Conservation (phyloP, 257 asterid species). For the Echites panduratus region DNA sequence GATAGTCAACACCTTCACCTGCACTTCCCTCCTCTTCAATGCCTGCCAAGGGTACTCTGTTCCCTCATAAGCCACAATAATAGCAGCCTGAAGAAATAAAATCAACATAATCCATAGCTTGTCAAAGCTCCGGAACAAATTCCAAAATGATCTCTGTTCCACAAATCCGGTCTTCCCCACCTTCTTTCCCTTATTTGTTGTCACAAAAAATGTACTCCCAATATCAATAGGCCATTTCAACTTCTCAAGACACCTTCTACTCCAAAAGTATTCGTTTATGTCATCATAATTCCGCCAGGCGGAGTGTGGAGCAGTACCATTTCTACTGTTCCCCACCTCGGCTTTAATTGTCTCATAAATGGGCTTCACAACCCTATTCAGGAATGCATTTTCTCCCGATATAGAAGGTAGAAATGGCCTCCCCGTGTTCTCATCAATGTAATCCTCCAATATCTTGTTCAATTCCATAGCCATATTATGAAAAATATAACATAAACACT, state of each 20-base stretch:
- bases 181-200: conserved; percentile 69
- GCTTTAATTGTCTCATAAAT: conserved; percentile 70
- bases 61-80: conserved; percentile 83
- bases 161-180: conserved; percentile 98
- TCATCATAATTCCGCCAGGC: conserved; percentile 98
- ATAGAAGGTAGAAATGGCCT: conserved; percentile 79
- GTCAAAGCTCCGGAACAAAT: conserved; percentile 85
- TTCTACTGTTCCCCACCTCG: conserved; percentile 78
- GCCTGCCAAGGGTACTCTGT: conserved; percentile 77
- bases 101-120: conserved; percentile 90
- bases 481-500: conserved; percentile 72
- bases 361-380: conserved; percentile 70
- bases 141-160: conserved; percentile 95
- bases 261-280: conserved; percentile 95
- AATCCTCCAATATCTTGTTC: conserved; percentile 86
- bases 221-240: conserved; percentile 86
- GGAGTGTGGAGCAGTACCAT: conserved; percentile 94
- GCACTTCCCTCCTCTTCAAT: conserved; percentile 51
- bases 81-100: conserved; percentile 79
- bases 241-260: conserved; percentile 85
- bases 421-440: conserved; percentile 91
- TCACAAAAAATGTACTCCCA: conserved; percentile 81
- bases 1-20: conserved; percentile 74
- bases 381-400: conserved; percentile 77
- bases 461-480: conserved; percentile 93